Conservation (phyloP, 768 basidiomycete species). For the Strobilomyces dryophilus region DNA sequence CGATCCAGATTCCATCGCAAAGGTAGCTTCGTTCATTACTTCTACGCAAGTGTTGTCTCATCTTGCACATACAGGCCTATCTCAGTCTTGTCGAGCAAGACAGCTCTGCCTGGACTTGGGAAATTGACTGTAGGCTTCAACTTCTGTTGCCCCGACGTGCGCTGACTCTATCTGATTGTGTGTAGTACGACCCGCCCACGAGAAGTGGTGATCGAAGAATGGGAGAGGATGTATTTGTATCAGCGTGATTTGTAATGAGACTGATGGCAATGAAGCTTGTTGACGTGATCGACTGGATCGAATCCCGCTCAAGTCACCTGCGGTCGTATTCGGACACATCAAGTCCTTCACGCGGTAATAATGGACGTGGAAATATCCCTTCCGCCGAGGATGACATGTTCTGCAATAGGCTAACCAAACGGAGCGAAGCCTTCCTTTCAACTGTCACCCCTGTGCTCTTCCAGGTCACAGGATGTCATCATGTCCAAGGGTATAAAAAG, state of each 20-base stretch:
- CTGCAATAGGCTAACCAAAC: neutral
- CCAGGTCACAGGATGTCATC: neutral
- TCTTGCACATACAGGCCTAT: conserved; percentile 45
- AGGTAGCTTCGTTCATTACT: conserved; percentile 37
- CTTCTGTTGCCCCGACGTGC: neutral
- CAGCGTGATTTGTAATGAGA: too few species aligned
- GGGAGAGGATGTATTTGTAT: neutral
- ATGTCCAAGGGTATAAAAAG: conserved; percentile 9
- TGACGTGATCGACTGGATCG: neutral
- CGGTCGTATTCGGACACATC: too few species aligned
- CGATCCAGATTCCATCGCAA: conserved; percentile 64
- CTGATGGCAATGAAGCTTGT: neutral
- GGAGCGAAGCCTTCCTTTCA: neutral
- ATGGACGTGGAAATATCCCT: too few species aligned
- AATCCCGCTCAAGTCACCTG: neutral
- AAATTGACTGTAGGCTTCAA: conserved; percentile 60
- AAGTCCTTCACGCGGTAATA: too few species aligned
- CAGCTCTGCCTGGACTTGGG: conserved; percentile 73
- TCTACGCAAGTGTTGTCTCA: neutral
- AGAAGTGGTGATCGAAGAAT: conserved; percentile 40
- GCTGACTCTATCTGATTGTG: neutral
- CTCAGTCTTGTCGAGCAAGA: conserved; percentile 65
- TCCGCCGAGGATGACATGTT: neutral
- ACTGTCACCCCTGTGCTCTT: neutral
- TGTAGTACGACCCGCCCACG: conserved; percentile 49